Evolutionary conservation across 768 basidiomycete species (phyloP), one percentile per base, ranked within the genome.

Genomic region (Hydnum rufescens): DNA sequence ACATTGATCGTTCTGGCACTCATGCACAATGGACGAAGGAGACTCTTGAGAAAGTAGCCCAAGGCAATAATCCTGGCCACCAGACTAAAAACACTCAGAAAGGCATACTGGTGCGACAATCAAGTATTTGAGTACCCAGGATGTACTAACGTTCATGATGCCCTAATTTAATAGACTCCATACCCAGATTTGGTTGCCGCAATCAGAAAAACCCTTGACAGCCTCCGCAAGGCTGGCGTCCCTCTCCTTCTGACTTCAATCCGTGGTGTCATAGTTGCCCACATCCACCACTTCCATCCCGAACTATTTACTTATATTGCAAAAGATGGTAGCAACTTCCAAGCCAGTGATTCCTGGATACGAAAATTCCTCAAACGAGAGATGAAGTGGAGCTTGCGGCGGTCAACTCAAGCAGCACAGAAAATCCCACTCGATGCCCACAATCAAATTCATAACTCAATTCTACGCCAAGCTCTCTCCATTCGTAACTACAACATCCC

Each of bases 341-440:
- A 43, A 2, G 61, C 59, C 51, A 64, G 61, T 0, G 64, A 67
- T 29, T 49, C 59, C 0, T 69, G 59, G 42, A 49, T 64, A 0
- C 53, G 59, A 13, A 30, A 57, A 2, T 65, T 59, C 44, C 44
- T 65, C 3, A 51, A 55, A 18, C 28, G 52, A 2, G 49, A 56
- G 1, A 18, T 68, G 19, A 32, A 32, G 5, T 69, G 65, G 67
- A 58, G 58, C 0, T 3, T 57, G 29, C 60, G 64, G 2, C 36
- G 53, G 2, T 58, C 60, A 19, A 69, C 67, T 4, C 53, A 59
- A 22, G 67, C 67, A 1, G 67, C 62, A 0, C 64, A 66, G 42
- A 70, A 70, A 48, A 26, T 65, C 3, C 69, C 69, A 1, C 48
- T 2, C 0, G 57, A 70, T 51, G 54, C 54, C 19, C 58, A 64